Evolutionary conservation across 345 rosid species (phyloP).

Genomic region (Citrus sp.): DNA sequence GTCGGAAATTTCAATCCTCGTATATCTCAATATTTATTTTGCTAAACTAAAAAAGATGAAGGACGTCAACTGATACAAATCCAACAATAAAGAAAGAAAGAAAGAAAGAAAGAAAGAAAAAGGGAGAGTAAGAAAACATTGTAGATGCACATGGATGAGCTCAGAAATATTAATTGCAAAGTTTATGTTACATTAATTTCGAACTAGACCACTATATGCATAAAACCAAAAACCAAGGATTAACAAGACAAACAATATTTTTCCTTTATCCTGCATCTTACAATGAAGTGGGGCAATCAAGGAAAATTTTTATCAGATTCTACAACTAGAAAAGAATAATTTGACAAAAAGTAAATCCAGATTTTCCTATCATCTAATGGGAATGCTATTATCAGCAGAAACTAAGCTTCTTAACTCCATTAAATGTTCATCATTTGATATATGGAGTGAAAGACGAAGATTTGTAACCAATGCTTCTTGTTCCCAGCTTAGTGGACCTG

Average conservation of each 20-base stretch:
- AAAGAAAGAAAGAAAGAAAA: background rate
- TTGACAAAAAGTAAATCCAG: background rate
- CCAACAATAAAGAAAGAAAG: background rate
- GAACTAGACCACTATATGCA: slow-evolving; percentile 25
- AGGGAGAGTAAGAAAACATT: background rate
- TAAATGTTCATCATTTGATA: slow-evolving; percentile 79
- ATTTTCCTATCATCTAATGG: slow-evolving; percentile 44
- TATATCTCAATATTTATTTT: background rate
- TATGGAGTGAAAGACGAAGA: slow-evolving; percentile 63
- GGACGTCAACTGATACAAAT: background rate
- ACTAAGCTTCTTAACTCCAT: slow-evolving; percentile 63
- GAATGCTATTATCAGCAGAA: slow-evolving; percentile 51
- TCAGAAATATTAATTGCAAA: slow-evolving; percentile 12
- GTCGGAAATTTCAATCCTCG: background rate
- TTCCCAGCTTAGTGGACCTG: slow-evolving; percentile 76
- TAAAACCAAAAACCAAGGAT: slow-evolving; percentile 15
- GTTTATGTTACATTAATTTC: slow-evolving; percentile 31
- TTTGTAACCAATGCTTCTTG: slow-evolving; percentile 70
- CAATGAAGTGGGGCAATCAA: slow-evolving; percentile 14
- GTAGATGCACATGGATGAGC: background rate
- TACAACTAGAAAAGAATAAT: slow-evolving; percentile 25
- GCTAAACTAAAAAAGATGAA: background rate
- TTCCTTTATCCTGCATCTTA: slow-evolving; percentile 28
- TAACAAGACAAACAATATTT: background rate
- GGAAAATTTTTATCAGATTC: slow-evolving; percentile 22